Conservation (phyloP, 768 basidiomycete genomes). For the Jaapia argillacea region DNA sequence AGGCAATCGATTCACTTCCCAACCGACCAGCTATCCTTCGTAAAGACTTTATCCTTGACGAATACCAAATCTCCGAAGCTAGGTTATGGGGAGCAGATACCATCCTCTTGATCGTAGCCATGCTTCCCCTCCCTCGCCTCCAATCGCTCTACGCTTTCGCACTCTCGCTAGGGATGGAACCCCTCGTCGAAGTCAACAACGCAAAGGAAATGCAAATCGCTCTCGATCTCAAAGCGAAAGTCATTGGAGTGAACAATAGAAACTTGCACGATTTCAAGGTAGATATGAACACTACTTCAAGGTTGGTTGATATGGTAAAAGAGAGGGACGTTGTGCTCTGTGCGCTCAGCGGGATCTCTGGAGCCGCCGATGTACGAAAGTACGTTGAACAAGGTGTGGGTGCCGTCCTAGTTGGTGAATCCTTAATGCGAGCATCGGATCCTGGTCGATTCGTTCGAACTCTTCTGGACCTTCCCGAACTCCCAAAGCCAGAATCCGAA, state of each 20-base stretch:
- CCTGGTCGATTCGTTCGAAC: slow-evolving; percentile 70
- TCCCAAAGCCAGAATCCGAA: neutral
- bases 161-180: slow-evolving; percentile 86
- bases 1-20: slow-evolving; percentile 72
- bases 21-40: slow-evolving; percentile 95
- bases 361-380: slow-evolving; percentile 62
- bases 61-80: slow-evolving; percentile 93
- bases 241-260: slow-evolving; percentile 97
- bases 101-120: slow-evolving; percentile 92
- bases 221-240: slow-evolving; percentile 75
- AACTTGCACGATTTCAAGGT: slow-evolving; percentile 96
- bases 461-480: slow-evolving; percentile 48
- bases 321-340: slow-evolving; percentile 72
- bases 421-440: slow-evolving; percentile 88
- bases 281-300: slow-evolving; percentile 90
- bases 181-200: slow-evolving; percentile 97
- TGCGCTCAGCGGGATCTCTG: slow-evolving; percentile 86
- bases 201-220: slow-evolving; percentile 83
- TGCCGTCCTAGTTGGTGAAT: slow-evolving; percentile 93
- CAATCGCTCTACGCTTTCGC: slow-evolving; percentile 75
- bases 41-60: slow-evolving; percentile 94
- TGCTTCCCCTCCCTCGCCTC: slow-evolving; percentile 68
- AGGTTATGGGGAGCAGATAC: slow-evolving; percentile 94
- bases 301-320: slow-evolving; percentile 77
- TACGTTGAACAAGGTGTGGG: slow-evolving; percentile 80